Evolutionary conservation across 192 early-diverging fungal species (phyloP), one percentile per base, ranked within the genome.

Genomic region (Podila clonocystis): DNA sequence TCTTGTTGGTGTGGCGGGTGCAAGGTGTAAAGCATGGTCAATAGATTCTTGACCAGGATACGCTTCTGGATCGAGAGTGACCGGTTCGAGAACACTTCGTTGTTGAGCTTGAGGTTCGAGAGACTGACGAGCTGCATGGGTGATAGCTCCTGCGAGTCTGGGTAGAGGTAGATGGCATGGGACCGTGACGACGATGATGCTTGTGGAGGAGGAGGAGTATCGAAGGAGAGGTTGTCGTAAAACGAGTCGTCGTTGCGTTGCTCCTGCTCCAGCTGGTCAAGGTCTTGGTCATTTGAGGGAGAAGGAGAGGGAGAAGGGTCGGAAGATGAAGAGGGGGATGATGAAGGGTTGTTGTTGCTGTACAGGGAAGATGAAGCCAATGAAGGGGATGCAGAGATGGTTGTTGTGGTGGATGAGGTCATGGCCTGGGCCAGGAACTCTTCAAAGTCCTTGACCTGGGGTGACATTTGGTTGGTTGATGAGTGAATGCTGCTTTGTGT

Each of bases 21-120:
- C 24, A 64, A 50, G 22, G 63, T 30, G 33, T 76, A 76, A 0
- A 76, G 24, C 41, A 76, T 33, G 7, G 74, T 65, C 24, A 76
- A 52, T 30, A 76, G 17, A 28, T 76, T 76, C 63, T 76, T 76
- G 61, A 76, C 74, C 7, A 76, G 63, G 45, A 76, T 65, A 5
- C 74, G 60, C 11, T 67, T 61, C 49, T 70, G 74, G 45, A 76
- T 76, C 12, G 74, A 76, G 22, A 76, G 63, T 15, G 74, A 76
- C 31, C 58, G 33, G 11, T 49, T 22, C 6, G 74, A 76, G 29
- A 70, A 70, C 1, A 76, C 52, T 52, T 76, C 74, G 33, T 60
- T 76, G 63, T 76, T 76, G 28, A 76, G 63, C 36, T 76, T 76
- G 50, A 50, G 26, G 63, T 76, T 76, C 22, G 74, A 76, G 29